Base-by-base conservation (phyloP, 495 filamentous ascomycete species). In the Barbatosphaeria neglecta region DNA sequence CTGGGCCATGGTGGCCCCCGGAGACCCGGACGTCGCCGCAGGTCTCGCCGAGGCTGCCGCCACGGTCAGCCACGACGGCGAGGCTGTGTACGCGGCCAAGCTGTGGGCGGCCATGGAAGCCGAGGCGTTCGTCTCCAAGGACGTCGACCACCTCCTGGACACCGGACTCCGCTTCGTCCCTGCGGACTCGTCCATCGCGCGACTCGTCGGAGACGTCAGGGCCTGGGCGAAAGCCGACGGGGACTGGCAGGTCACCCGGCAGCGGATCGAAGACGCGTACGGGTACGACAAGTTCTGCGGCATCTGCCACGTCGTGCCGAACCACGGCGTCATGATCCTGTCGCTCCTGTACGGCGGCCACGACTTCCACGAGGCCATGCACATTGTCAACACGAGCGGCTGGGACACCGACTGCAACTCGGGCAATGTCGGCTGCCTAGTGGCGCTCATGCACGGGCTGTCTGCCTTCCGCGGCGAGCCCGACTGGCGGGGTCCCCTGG, bases 321-420 rank as follows among this genome's bases (percentile, higher is more conserved):
- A 63, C 42, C 60, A 63, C 22, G 54, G 37, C 23, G 25, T 63
- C 28, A 63, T 59, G 60, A 54, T 63, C n/a, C 46, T 61, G 48
- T 43, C 58, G 17, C 38, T 63, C n/a, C 28, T 63, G 4, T 59
- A 59, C 11, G 58, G 41, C 13, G 52, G 53, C 7, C 16, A 50
- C 24, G 39, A 55, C 35, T 63, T 63, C 44, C 31, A 52, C 31
- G 54, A 59, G 31, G 60, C 60, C 10, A 61, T 63, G 58, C 58
- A 61, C 39, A 56, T 63, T 35, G 48, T 61, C 23, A 60, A 59
- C 27, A 63, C 60, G 9, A 54, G 53, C 25, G 60, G 60, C 25
- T 63, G 60, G 58, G 60, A 61, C 41, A 63, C 60, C 1, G 58
- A 61, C 27, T 61, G 58, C 37, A 63, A 63, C 25, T 57, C 60